Base-by-base conservation (phyloP, 345 rosid genomes). In the Excoecaria agallocha region DNA sequence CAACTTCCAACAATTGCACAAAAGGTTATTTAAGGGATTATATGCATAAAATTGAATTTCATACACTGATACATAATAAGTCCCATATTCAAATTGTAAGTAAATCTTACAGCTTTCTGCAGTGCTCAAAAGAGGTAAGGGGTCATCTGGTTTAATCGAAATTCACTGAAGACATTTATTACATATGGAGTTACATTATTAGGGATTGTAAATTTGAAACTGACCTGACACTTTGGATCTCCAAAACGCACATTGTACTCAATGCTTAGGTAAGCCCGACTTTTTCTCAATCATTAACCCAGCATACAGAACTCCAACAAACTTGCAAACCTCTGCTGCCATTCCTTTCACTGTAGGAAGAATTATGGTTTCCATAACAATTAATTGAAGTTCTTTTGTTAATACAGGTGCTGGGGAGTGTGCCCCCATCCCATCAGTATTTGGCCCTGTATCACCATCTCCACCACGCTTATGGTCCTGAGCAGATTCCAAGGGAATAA, bases 401-500 rank as follows among this genome's bases (percentile, higher is more conserved):
- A 94, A 82, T 73, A 92, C 80, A 0, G 98, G 96, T 12, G 97
- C 98, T 13, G 97, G 98, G 73, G 96, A 94, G 79, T 91, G 91
- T 0, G 98, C 98, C 48, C 98, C 97, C 97, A 92, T 94, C 48
- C 97, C 97, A 3, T 98, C 98, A n/a, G 97, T 95, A 79, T 93
- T 93, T 15, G 99, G 96, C 49, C 98, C 98, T 0, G 87, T 91
- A 80, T 95, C 98, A 74, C 98, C 98, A 86, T 92, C 97, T 62
- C 98, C 98, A 68, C 92, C 98, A 43, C 97, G 86, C 84, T 92
- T 94, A 78, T 94, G 98, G 79, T 94, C 98, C 73, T 91, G 97
- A 57, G 98, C 98, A 76, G 97, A 94, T 83, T 94, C 98, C 41
- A 91, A 81, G 52, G 98, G 91, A 64, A 94, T 87, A 49, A 94